Evolutionary conservation across 1,139 yeast species (phyloP), one percentile per base, ranked within the genome.

Genomic region (Yamadazyma spencermartinsiae): DNA sequence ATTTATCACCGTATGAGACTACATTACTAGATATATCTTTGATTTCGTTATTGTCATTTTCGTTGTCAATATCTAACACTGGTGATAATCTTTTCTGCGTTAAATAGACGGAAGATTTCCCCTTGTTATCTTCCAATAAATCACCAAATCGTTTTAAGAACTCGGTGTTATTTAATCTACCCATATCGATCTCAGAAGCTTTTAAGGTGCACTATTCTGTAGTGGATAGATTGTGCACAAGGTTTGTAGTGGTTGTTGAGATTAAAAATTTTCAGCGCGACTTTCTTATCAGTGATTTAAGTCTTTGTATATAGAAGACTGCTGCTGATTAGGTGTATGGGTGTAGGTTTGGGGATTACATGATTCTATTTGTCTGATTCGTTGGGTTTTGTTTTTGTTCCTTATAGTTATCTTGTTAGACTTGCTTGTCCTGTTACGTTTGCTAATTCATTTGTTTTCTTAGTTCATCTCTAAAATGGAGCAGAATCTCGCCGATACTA

Each of bases 61-160:
- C 39, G 32, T 52, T 54, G 4, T 47, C 51, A 21, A 52, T 33
- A 20, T 60, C 62, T 39, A 65, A 45, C 2, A 62, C 50, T 5
- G 63, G 51, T 0, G 59, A 36, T 35, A 72, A 56, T 44, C 77
- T 54, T 44, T 72, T 72, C 44, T 72, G 77, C 4, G 74, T 67
- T 36, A 72, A 46, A 49, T 70, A 70, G 10, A 72, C 65, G 6
- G 75, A 67, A 3, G 71, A 63, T 39, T 65, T 54, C 10, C 76
- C 77, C 30, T 57, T 56, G 46, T 68, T 68, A 21, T 51, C 40
- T 10, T 50, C 42, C 42, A 71, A 58, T 3, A 60, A 46, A 4
- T 55, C 51, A 6, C 54, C 52, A 13, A 70, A 55, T 41, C 65
- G 57, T 18, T 54, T 48, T 36, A 72, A 55, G 50, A 72, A 72